Evolutionary conservation across 129 eudicot genomes (phyloP).

Genomic region (Oenanthe sinensis): DNA sequence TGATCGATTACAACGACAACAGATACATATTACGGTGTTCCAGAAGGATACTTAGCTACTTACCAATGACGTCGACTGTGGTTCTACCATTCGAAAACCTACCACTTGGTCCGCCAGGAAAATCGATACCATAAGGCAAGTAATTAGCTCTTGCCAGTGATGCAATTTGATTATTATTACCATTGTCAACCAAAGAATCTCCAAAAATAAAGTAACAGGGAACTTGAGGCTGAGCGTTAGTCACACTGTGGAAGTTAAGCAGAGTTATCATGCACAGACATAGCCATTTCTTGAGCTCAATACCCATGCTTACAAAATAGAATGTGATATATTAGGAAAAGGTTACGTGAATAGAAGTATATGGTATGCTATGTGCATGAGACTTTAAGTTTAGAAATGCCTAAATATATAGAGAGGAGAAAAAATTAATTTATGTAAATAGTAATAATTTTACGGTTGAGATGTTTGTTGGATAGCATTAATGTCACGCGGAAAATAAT

Average conservation of each 20-base stretch:
- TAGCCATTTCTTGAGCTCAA: background rate
- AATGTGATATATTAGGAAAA: background rate
- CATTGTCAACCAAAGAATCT: slow-evolving; percentile 29
- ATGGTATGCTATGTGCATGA: background rate
- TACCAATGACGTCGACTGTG: slow-evolving; percentile 22
- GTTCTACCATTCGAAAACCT: slow-evolving; percentile 27
- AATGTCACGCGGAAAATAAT: slow-evolving; percentile 1
- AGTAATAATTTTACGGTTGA: background rate
- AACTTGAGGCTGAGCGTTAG: slow-evolving; percentile 18
- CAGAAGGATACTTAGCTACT: background rate
- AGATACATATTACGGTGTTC: too few relatives aligned
- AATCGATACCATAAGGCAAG: slow-evolving; percentile 27
- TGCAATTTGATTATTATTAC: slow-evolving; percentile 20
- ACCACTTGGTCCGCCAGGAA: slow-evolving; percentile 22
- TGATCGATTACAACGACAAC: background rate
- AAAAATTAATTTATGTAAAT: too few relatives aligned
- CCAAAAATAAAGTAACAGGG: slow-evolving; percentile 34
- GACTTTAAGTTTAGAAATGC: background rate
- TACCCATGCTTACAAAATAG: background rate
- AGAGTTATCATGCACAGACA: background rate
- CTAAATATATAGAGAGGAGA: background rate
- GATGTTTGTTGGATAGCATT: background rate
- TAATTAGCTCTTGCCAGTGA: slow-evolving; percentile 22
- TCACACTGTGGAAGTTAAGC: background rate
- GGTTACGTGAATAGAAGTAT: background rate